Conservation (phyloP, 2,329 filamentous ascomycete genomes). For the Setomelanomma holmii region DNA sequence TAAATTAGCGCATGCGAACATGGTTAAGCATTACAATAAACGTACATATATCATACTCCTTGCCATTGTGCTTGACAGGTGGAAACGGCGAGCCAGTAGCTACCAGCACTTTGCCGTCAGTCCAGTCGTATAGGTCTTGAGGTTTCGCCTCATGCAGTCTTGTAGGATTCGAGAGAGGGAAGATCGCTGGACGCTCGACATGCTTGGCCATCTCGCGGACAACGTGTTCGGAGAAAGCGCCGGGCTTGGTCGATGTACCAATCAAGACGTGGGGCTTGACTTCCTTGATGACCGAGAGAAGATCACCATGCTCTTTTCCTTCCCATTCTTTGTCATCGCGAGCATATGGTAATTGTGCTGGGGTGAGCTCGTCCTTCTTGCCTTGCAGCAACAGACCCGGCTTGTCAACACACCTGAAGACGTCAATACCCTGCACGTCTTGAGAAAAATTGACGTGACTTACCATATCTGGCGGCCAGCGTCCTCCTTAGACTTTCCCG, state of each 20-base stretch:
- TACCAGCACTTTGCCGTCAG: constrained; percentile 76
- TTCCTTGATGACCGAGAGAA: constrained; percentile 71
- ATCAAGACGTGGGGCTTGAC: constrained; percentile 83
- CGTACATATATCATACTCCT: constrained; percentile 62
- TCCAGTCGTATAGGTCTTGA: constrained; percentile 78
- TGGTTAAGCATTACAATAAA: constrained; percentile 28
- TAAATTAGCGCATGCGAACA: constrained; percentile 7
- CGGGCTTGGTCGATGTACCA: constrained; percentile 81
- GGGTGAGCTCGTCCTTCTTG: constrained; percentile 66
- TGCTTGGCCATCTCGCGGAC: constrained; percentile 78
- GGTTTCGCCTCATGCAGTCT: constrained; percentile 82
- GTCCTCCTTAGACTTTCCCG: constrained; percentile 72
- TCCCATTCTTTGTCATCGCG: constrained; percentile 70
- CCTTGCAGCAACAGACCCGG: constrained; percentile 75
- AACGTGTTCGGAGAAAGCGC: constrained; percentile 76
- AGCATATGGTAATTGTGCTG: constrained; percentile 72
- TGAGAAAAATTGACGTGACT: background rate
- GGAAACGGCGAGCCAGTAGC: constrained; percentile 85
- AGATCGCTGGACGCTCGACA: constrained; percentile 79
- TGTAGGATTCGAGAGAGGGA: constrained; percentile 87
- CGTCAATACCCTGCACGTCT: background rate
- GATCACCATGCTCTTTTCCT: constrained; percentile 60
- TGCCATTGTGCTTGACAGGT: constrained; percentile 68
- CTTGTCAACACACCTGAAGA: constrained; percentile 77
- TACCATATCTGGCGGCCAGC: constrained; percentile 81